Evolutionary conservation across 2,329 filamentous ascomycete species (phyloP), one percentile per base, ranked within the genome.

Genomic region (Venturia asperata): DNA sequence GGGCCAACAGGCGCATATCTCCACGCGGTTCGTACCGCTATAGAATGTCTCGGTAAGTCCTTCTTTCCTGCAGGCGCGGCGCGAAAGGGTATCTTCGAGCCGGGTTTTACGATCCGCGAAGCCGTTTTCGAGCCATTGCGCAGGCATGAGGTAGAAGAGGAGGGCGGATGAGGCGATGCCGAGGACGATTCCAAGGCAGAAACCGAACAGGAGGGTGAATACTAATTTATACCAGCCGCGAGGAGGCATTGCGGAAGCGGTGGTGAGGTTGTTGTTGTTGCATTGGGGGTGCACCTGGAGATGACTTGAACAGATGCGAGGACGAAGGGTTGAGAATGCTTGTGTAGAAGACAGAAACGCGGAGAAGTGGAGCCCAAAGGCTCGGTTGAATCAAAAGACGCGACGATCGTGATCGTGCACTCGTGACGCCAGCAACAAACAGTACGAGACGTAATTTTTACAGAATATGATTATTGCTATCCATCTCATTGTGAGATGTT

Each of bases 101-200:
- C 45, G 39, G 19, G 24, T 63, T 34, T 47, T 42, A 15, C 64
- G 64, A 30, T 66, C 58, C 37, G 30, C 21, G 19, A 66, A 56
- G 34, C 43, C 64, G 43, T 66, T 62, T 45, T 66, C 64, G 37
- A 66, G 30, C 52, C 55, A 62, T 62, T 62, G 58, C 24, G 37
- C 34, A 7, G 64, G 64, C 27, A 66, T 34, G 1, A 66, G 47
- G 21, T 55, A 43, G 43, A 66, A 62, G 27, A 66, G 39, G 21
- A 66, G 43, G 30, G 58, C 63, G 19, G 64, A 62, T 37, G 64
- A 66, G 24, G 63, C 45, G 41, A 63, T 47, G 30, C 64, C 64
- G 27, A 66, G 58, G 21, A 66, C n/a, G 13, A 66, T 42, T 21
- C 64, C 64, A 1, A 66, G 43, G 41, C 41, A 58, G 42, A 66